Percentiles rank a stretch among this genome's conserved stretches.
Evolutionary conservation across 2,329 filamentous ascomycete species (phyloP).

Genomic region (Clonostachys solani): DNA sequence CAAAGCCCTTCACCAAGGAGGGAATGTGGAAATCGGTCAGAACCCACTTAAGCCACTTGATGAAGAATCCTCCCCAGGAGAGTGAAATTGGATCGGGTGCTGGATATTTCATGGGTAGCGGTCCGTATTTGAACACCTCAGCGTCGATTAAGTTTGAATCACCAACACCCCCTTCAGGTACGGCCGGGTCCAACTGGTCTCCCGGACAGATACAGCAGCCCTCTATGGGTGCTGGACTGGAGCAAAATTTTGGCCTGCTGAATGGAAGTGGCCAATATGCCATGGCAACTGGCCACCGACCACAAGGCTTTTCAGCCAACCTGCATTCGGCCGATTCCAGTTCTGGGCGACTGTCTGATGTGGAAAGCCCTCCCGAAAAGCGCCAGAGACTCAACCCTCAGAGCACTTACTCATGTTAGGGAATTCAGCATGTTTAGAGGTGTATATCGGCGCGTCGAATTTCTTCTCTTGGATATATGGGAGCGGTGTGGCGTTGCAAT

Average conservation of each 20-base stretch:
- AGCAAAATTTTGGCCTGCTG: slow-evolving; percentile 40
- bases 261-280: slow-evolving; percentile 33
- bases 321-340: slow-evolving; percentile 14
- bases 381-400: slow-evolving; percentile 44
- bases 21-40: slow-evolving; percentile 82
- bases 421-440: too few relatives aligned
- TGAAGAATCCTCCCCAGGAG: slow-evolving; percentile 58
- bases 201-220: slow-evolving; percentile 46
- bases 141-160: slow-evolving; percentile 45
- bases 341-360: slow-evolving; percentile 25
- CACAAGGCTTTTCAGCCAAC: slow-evolving; percentile 10
- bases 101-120: slow-evolving; percentile 23
- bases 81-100: slow-evolving; percentile 25
- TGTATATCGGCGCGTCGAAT: too few relatives aligned
- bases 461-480: too few relatives aligned
- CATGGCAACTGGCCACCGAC: slow-evolving; percentile 21
- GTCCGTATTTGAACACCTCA: slow-evolving; percentile 26
- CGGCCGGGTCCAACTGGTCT: slow-evolving; percentile 43
- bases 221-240: slow-evolving; percentile 33
- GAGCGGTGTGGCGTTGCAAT: too few relatives aligned
- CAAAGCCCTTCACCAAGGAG: slow-evolving; percentile 92
- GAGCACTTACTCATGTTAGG: not conserved
- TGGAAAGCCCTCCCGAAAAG: slow-evolving; percentile 45
- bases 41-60: slow-evolving; percentile 80
- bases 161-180: slow-evolving; percentile 47